phyloP scores from a whole-genome alignment of 352 stramenopile genomes.

The Phytophthora ramorum region DNA sequence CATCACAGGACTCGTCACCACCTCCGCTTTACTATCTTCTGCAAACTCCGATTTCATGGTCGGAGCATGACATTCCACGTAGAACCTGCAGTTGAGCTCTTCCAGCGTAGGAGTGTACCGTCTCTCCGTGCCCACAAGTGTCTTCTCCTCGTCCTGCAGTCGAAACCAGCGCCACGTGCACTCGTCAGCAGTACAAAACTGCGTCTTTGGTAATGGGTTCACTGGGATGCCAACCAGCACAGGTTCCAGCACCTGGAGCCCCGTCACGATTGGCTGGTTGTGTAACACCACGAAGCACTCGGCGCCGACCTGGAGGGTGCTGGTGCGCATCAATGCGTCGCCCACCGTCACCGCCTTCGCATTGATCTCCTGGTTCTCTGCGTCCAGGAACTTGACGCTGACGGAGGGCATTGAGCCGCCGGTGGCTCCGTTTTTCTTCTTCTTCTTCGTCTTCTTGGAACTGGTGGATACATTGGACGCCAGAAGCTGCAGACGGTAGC shows the following conservation, averaged over 20 bases:
- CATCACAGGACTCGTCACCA: constrained; percentile 47
- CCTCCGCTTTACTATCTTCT: constrained; percentile 41
- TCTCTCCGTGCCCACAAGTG: constrained; percentile 27
- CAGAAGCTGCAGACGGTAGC: constrained; percentile 65
- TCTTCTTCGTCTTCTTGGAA: constrained; percentile 35
- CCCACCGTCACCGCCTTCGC: constrained; percentile 42
- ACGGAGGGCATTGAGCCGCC: constrained; percentile 26
- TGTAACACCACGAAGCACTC: constrained; percentile 55
- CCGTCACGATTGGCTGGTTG: constrained; percentile 69
- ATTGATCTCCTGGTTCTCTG: constrained; percentile 39
- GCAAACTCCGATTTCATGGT: constrained; percentile 36
- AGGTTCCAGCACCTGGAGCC: constrained; percentile 53
- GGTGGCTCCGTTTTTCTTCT: constrained; percentile 5
- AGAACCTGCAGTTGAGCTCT: constrained; percentile 57
- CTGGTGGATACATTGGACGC: constrained; percentile 22
- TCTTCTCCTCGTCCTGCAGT: constrained; percentile 20
- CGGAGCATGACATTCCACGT: constrained; percentile 63
- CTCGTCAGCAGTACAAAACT: constrained; percentile 70
- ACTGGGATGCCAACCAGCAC: constrained; percentile 57
- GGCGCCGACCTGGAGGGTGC: constrained; percentile 49
- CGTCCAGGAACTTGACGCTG: constrained; percentile 55
- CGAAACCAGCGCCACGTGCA: constrained; percentile 74
- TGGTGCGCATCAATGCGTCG: constrained; percentile 54
- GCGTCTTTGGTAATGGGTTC: constrained; percentile 52
- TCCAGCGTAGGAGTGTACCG: constrained; percentile 49